Conservation (phyloP, 805 yeast species). For the Cyberlindnera maritima region DNA sequence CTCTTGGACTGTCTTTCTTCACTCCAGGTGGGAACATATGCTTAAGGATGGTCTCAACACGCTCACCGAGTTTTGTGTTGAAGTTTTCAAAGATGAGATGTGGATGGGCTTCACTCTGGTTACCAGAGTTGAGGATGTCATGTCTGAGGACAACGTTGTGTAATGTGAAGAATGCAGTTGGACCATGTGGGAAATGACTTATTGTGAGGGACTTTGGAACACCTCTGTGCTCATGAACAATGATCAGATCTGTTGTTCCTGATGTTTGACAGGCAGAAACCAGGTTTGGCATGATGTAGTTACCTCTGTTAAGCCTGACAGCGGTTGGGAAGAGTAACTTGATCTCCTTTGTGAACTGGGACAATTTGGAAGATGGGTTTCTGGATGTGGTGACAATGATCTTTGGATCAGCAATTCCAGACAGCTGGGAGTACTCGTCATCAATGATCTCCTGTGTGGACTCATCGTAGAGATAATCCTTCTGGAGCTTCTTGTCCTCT, state of each 20-base stretch:
- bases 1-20: slow-evolving; percentile 83
- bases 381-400: slow-evolving; percentile 91
- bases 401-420: slow-evolving; percentile 89
- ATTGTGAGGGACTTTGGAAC: slow-evolving; percentile 92
- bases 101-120: slow-evolving; percentile 88
- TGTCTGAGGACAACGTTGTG: slow-evolving; percentile 95
- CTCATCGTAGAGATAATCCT: slow-evolving; percentile 85
- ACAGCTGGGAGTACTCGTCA: slow-evolving; percentile 85
- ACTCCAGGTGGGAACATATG: slow-evolving; percentile 97
- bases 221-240: slow-evolving; percentile 96
- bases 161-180: slow-evolving; percentile 88
- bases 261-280: slow-evolving; percentile 81
- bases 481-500: slow-evolving; percentile 78
- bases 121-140: slow-evolving; percentile 82
- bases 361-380: slow-evolving; percentile 79
- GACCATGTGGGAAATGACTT: slow-evolving; percentile 97
- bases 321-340: slow-evolving; percentile 87
- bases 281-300: slow-evolving; percentile 77
- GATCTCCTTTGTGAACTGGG: slow-evolving; percentile 92
- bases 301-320: slow-evolving; percentile 90
- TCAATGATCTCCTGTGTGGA: slow-evolving; percentile 65
- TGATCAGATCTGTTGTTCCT: slow-evolving; percentile 78
- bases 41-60: slow-evolving; percentile 77
- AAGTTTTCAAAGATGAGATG: slow-evolving; percentile 92
- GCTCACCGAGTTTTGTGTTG: slow-evolving; percentile 71